Base-by-base conservation (phyloP, 148 eudicot species). In the Agrostemma githago region DNA sequence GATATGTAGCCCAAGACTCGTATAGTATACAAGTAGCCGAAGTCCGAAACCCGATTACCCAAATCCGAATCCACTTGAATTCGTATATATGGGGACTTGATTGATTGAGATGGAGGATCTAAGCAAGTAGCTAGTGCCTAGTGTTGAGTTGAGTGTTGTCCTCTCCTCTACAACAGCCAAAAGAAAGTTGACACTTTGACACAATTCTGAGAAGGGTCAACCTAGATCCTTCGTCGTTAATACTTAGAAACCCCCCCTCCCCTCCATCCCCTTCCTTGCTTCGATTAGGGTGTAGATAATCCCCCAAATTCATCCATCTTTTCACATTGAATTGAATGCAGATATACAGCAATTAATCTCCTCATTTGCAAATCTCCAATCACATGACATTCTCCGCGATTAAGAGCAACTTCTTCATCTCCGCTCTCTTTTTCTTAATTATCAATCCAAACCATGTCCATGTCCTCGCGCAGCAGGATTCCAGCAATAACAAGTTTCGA, bases 401-500 rank as follows among this genome's bases (percentile, higher is more conserved):
- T 60, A 64, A 74, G 65, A 66, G 70, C 62, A 77, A 77, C 41
- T 68, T 78, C 8, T 71, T 84, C 62, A 75, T 86, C 41, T 63
- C 65, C 40, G 26, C 72, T 42, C 70, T 87, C 17, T 53, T 86
- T 26, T 81, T 76, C 48, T 19, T 75, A 17, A 68, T 81, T 40
- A 58, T 79, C 34, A 71, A 72, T 81, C 60, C 62, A 57, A 79
- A 46, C 51, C 42, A 68, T 79, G 88, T 83, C 51, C 42, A 66
- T 79, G 88, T 83, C 62, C 72, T 54, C 56, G 71, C 88, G 41
- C 82, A 81, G 76, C 63, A 80, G 62, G 74, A 84, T 37, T 57
- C 80, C 0, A 66, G 48, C 34, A 67, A 53, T 40, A 94, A 92
- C 84, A 95, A 95, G 79, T 95, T 96, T 68, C 84, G 97, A 40